Conservation (phyloP, 768 basidiomycete species). For the Leucosporidium yakuticum region DNA sequence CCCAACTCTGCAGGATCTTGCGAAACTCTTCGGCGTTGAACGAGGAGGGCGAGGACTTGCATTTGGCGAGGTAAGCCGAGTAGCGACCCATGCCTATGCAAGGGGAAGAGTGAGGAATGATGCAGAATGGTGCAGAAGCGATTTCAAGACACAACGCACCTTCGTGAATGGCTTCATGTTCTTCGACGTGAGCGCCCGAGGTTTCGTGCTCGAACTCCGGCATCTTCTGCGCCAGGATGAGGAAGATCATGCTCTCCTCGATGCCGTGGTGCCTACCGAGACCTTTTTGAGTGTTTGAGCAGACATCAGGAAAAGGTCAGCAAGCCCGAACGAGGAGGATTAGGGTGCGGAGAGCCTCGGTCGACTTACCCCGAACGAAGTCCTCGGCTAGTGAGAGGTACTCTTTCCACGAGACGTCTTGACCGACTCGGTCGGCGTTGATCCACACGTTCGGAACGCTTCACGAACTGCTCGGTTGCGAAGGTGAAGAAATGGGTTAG, state of each 20-base stretch:
- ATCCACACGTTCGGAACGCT: slow-evolving; percentile 54
- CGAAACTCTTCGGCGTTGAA: slow-evolving; percentile 41
- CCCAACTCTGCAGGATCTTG: background rate
- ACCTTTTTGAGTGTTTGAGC: too few relatives aligned
- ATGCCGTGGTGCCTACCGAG: too few relatives aligned
- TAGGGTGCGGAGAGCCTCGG: too few relatives aligned
- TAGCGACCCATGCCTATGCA: slow-evolving; percentile 13
- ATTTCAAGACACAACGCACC: slow-evolving; percentile 33
- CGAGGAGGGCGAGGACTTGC: slow-evolving; percentile 32
- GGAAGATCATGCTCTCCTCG: slow-evolving; percentile 44
- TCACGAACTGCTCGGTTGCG: slow-evolving; percentile 2
- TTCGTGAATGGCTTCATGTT: slow-evolving; percentile 43
- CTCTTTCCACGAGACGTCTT: slow-evolving; percentile 41
- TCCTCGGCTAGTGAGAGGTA: slow-evolving; percentile 15
- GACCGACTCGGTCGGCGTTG: slow-evolving; percentile 75
- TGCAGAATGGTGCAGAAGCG: too few relatives aligned
- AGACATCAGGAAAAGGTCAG: too few relatives aligned
- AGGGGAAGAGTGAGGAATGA: background rate
- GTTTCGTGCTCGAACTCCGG: slow-evolving; percentile 43
- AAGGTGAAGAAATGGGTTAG: too few relatives aligned
- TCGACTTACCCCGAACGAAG: slow-evolving; percentile 2
- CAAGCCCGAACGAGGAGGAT: too few relatives aligned
- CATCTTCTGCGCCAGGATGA: slow-evolving; percentile 43
- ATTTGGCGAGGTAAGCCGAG: slow-evolving; percentile 22
- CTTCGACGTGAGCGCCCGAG: slow-evolving; percentile 37